Conservation (phyloP, 768 basidiomycete species). For the Trametes meyenii region DNA sequence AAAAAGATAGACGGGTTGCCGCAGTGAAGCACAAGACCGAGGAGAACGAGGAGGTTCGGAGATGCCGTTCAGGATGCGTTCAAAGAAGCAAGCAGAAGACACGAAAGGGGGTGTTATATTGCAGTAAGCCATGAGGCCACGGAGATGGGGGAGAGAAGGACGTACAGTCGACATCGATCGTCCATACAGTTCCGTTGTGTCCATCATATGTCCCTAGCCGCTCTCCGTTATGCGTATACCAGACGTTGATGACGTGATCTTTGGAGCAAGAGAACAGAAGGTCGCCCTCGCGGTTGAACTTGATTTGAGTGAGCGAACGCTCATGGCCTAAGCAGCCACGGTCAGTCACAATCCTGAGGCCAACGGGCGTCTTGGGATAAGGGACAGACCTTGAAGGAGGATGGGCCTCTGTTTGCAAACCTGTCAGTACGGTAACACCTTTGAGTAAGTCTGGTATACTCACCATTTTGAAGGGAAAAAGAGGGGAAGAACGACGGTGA, state of each 20-base stretch:
- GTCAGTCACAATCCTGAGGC: neutral
- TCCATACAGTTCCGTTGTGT: constrained; percentile 97
- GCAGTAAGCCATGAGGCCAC: neutral
- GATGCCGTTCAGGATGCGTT: neutral
- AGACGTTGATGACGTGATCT: constrained; percentile 93
- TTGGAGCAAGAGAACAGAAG: constrained; percentile 95
- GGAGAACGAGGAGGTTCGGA: neutral
- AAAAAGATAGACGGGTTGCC: neutral
- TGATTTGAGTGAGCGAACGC: constrained; percentile 95
- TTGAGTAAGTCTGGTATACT: neutral
- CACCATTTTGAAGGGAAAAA: constrained; percentile 28
- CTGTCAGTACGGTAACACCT: constrained; percentile 4
- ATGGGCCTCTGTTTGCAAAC: constrained; percentile 35
- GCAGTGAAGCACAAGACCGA: neutral
- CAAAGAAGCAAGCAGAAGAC: neutral
- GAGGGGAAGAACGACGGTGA: neutral
- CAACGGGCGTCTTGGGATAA: neutral
- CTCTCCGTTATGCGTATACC: constrained; percentile 98
- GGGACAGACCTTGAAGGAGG: constrained; percentile 37
- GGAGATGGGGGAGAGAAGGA: constrained; percentile 2
- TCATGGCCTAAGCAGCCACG: constrained; percentile 73
- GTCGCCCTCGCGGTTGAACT: constrained; percentile 96
- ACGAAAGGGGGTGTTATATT: neutral
- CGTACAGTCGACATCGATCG: constrained; percentile 93
- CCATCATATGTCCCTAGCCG: constrained; percentile 95